A percentile compares a stretch with the other conserved stretches of the same genome.
Evolutionary conservation across 2,329 filamentous ascomycete genomes (phyloP).

Genomic region (Sclerotinia nivalis): DNA sequence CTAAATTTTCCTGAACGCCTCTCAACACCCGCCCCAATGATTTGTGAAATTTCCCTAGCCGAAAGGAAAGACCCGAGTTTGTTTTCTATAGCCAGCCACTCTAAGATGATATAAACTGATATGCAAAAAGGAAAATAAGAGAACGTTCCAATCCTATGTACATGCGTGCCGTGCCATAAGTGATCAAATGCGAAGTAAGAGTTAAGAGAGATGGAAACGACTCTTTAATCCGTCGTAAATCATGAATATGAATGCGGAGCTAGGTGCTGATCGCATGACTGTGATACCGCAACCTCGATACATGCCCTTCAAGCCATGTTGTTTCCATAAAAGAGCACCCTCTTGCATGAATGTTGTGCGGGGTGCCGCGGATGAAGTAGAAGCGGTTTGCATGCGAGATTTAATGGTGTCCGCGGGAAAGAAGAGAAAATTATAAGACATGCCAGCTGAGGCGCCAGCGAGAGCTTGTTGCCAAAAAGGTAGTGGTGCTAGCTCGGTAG

Average conservation of each 20-base stretch:
- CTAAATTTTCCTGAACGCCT: constrained; percentile 7
- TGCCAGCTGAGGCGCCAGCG: constrained; percentile 83
- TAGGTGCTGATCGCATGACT: constrained; percentile 81
- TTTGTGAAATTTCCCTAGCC: background rate
- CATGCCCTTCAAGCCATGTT: constrained; percentile 79
- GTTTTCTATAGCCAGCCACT: background rate
- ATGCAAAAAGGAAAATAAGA: background rate
- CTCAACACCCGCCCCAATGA: background rate
- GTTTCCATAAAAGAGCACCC: constrained; percentile 71
- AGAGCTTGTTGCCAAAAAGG: constrained; percentile 85
- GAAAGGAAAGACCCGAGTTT: background rate
- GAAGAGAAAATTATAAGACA: constrained; percentile 96
- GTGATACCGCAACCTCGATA: constrained; percentile 97
- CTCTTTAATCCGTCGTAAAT: constrained; percentile 85
- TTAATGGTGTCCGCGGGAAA: constrained; percentile 98
- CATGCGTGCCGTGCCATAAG: background rate
- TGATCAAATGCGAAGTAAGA: background rate
- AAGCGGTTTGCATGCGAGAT: constrained; percentile 90
- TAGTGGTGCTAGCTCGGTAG: constrained; percentile 52
- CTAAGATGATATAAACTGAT: background rate
- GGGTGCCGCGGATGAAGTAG: constrained; percentile 51
- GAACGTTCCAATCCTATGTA: background rate
- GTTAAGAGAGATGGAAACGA: constrained; percentile 19
- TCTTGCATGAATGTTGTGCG: constrained; percentile 71
- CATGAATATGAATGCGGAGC: constrained; percentile 97